phyloP scores from a whole-genome alignment of 192 early-diverging fungal genomes.

The Mortierella hygrophila region DNA sequence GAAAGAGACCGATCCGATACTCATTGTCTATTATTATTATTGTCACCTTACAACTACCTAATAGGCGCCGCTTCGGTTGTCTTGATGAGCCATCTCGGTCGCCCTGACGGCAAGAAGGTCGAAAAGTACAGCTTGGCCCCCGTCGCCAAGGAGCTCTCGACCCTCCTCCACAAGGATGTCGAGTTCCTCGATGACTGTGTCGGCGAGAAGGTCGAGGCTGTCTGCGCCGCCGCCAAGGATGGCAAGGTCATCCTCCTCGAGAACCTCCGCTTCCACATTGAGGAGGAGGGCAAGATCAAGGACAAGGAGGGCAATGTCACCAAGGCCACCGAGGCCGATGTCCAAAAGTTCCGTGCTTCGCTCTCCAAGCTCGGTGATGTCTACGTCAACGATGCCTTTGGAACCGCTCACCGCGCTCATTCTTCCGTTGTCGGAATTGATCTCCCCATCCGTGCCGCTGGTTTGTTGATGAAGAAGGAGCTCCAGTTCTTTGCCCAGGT shows the following conservation, averaged over 20 bases:
- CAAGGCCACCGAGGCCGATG: slow-evolving; percentile 86
- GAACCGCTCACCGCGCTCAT: slow-evolving; percentile 99
- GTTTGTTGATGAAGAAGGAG: slow-evolving; percentile 99
- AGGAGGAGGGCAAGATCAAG: slow-evolving; percentile 97
- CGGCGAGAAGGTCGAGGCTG: slow-evolving; percentile 85
- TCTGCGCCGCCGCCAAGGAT: slow-evolving; percentile 74
- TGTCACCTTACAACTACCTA: too few relatives aligned
- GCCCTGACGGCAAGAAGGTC: slow-evolving; percentile 92
- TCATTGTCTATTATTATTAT: too few relatives aligned
- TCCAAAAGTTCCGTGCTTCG: slow-evolving; percentile 91
- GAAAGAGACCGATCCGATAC: neutral
- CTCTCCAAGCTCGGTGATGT: slow-evolving; percentile 95
- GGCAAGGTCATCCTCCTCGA: slow-evolving; percentile 94
- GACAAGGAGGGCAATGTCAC: slow-evolving; percentile 89
- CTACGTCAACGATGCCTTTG: slow-evolving; percentile 99
- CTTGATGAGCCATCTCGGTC: slow-evolving; percentile 97
- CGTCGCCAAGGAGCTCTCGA: slow-evolving; percentile 85
- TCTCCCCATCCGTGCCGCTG: slow-evolving; percentile 90
- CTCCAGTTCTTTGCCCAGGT: slow-evolving; percentile 99
- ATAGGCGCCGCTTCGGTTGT: slow-evolving; percentile 88
- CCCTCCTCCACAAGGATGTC: slow-evolving; percentile 84
- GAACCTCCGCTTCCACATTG: slow-evolving; percentile 98
- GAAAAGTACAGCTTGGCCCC: slow-evolving; percentile 95
- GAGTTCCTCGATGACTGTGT: slow-evolving; percentile 96
- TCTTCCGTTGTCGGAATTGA: slow-evolving; percentile 97